Evolutionary conservation across 2,329 filamentous ascomycete genomes (phyloP).

Genomic region (Botrytis byssoidea): DNA sequence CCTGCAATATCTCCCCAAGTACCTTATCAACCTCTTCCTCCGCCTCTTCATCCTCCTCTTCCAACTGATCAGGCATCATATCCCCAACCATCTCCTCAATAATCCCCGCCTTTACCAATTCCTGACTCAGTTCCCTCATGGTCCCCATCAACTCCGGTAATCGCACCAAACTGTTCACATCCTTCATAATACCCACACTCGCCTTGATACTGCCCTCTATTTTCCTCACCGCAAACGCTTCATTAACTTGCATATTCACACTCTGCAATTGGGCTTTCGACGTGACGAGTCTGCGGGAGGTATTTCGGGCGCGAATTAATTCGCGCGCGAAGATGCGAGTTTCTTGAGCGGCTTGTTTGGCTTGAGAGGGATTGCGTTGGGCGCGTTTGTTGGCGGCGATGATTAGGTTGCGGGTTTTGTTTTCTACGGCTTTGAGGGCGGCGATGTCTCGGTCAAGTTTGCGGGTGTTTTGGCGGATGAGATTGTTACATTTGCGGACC

Average conservation of each 20-base stretch:
- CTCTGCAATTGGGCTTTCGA: conserved; percentile 88
- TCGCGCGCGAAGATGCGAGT: conserved; percentile 86
- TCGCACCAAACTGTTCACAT: conserved; percentile 82
- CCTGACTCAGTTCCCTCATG: conserved; percentile 82
- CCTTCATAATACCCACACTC: conserved; percentile 92
- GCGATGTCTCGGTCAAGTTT: conserved; percentile 92
- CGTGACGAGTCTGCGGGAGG: conserved; percentile 71
- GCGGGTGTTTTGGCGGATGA: conserved; percentile 86
- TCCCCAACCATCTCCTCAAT: conserved; percentile 98
- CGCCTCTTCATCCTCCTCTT: conserved; percentile 72
- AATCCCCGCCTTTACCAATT: conserved; percentile 91
- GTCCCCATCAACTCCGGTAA: conserved; percentile 84
- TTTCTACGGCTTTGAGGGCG: conserved; percentile 73
- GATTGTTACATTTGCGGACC: conserved; percentile 92
- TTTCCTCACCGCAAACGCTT: conserved; percentile 92
- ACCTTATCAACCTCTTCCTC: conserved; percentile 91
- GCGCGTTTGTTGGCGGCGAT: conserved; percentile 77
- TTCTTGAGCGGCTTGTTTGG: conserved; percentile 76
- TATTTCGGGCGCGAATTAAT: conserved; percentile 77
- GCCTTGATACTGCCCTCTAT: conserved; percentile 90
- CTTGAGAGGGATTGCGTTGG: conserved; percentile 74
- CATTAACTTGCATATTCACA: conserved; percentile 96
- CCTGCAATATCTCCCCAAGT: conserved; percentile 84
- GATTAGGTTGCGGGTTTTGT: conserved; percentile 83
- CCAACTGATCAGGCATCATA: conserved; percentile 70